These are phyloP conservation scores for Arabidopsis suecica DNA, from an alignment of 345 rosid species.

Conservation along the genomic window DNA sequence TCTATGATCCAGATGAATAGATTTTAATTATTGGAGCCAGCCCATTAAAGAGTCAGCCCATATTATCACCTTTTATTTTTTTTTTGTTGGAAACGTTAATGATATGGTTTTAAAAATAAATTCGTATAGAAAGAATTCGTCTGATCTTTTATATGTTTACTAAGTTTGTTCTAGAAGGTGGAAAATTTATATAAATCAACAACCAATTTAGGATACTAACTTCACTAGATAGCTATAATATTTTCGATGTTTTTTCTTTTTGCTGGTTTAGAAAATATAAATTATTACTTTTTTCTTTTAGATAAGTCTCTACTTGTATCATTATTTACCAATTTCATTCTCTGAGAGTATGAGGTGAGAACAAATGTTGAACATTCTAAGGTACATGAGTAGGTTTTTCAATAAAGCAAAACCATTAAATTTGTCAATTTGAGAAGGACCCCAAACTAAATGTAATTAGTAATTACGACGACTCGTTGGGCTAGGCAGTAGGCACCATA, in stretches of 20 bases:
- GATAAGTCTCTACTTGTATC: not conserved
- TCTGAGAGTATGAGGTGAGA: not conserved
- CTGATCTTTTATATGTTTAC: not conserved
- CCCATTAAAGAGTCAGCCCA: not conserved
- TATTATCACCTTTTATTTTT: not conserved
- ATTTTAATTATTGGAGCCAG: conserved; percentile 13
- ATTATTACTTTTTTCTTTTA: not conserved
- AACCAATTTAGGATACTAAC: not conserved
- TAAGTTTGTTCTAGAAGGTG: too few species aligned
- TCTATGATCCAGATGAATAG: conserved; percentile 36
- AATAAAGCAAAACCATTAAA: conserved; percentile 9
- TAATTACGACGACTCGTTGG: not conserved
- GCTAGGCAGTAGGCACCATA: not conserved
- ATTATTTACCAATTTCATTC: too few species aligned
- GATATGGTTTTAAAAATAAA: not conserved
- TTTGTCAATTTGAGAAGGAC: not conserved
- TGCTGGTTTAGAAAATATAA: not conserved
- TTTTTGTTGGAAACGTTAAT: not conserved
- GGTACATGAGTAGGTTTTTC: conserved; percentile 8
- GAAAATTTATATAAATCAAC: not conserved
- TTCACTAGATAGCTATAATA: not conserved
- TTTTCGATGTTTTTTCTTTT: not conserved
- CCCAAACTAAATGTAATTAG: not conserved
- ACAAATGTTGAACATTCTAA: conserved; percentile 2
- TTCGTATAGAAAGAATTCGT: not conserved